A percentile compares a stretch with the other conserved stretches of the same genome.
These are phyloP conservation scores for Strigomonas culicis DNA, from an alignment of 208 protist genomes.

Conservation along the genomic window DNA sequence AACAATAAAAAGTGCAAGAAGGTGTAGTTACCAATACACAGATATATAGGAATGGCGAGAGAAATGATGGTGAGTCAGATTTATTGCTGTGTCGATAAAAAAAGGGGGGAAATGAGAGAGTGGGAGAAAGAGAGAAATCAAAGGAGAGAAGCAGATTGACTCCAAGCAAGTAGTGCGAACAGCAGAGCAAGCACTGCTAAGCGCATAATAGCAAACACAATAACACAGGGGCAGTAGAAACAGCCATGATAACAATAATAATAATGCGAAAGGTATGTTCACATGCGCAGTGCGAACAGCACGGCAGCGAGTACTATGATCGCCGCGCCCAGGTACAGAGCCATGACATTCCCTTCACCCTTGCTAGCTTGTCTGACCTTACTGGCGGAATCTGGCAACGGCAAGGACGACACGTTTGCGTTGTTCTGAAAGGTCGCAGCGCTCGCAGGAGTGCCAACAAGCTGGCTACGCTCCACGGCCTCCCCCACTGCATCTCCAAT, in stretches of 20 bases:
- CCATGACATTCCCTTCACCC: no score
- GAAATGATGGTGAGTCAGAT: background rate
- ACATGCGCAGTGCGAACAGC: no score
- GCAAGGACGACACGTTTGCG: no score
- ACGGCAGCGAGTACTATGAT: no score
- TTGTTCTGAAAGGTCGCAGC: no score
- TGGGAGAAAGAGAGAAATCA: conserved; percentile 8
- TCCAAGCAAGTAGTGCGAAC: conserved; percentile 7
- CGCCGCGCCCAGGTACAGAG: no score
- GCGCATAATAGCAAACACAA: conserved; percentile 7
- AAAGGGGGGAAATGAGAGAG: conserved; percentile 12
- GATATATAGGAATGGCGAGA: background rate
- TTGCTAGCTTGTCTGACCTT: no score
- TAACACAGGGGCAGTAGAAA: conserved; percentile 5
- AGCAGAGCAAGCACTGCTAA: conserved; percentile 8
- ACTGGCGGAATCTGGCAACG: no score
- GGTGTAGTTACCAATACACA: background rate
- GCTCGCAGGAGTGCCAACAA: no score
- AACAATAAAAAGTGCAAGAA: background rate
- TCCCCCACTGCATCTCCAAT: no score
- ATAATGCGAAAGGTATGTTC: no score
- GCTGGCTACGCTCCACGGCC: no score
- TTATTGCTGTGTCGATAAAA: background rate
- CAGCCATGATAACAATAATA: background rate
- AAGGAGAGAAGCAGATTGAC: background rate